Conservation (phyloP, 2,329 filamentous ascomycete species). For the Leptosphaerulina australis region DNA sequence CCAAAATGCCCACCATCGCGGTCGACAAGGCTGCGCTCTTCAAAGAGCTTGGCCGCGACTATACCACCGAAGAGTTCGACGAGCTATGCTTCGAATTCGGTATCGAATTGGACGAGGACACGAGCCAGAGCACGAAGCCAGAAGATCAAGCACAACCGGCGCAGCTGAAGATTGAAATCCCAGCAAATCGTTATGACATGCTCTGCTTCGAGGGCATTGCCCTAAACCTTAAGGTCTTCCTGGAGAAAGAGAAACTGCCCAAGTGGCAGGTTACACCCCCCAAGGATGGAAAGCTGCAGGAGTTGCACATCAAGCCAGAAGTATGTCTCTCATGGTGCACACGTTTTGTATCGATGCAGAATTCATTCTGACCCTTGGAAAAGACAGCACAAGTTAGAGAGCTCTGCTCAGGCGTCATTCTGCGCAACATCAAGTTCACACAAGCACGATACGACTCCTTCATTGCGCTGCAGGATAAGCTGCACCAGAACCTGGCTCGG, state of each 20-base stretch:
- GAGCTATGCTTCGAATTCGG: slow-evolving; percentile 98
- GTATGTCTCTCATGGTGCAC: slow-evolving; percentile 52
- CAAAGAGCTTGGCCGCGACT: slow-evolving; percentile 89
- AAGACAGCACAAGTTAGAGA: slow-evolving; percentile 80
- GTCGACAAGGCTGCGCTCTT: slow-evolving; percentile 97
- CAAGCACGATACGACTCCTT: slow-evolving; percentile 93
- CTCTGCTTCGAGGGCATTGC: slow-evolving; percentile 97
- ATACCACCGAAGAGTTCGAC: slow-evolving; percentile 92
- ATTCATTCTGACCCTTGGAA: slow-evolving; percentile 26
- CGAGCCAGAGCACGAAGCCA: slow-evolving; percentile 39
- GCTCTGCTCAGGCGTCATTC: slow-evolving; percentile 85
- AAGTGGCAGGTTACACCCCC: slow-evolving; percentile 79
- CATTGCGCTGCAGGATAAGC: slow-evolving; percentile 96
- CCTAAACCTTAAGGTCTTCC: slow-evolving; percentile 94
- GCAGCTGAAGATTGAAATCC: slow-evolving; percentile 97
- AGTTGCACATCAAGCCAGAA: slow-evolving; percentile 76
- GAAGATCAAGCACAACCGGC: slow-evolving; percentile 72
- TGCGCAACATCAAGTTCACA: slow-evolving; percentile 90
- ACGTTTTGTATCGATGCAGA: too few relatives aligned
- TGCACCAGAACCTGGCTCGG: slow-evolving; percentile 93
- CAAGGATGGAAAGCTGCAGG: slow-evolving; percentile 73
- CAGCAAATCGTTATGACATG: slow-evolving; percentile 92
- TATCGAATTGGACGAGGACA: slow-evolving; percentile 95
- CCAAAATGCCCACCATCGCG: slow-evolving; percentile 90
- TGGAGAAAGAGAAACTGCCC: slow-evolving; percentile 74